phyloP scores from a whole-genome alignment of 306 rosid genomes.

The Hippophae tibetana region DNA sequence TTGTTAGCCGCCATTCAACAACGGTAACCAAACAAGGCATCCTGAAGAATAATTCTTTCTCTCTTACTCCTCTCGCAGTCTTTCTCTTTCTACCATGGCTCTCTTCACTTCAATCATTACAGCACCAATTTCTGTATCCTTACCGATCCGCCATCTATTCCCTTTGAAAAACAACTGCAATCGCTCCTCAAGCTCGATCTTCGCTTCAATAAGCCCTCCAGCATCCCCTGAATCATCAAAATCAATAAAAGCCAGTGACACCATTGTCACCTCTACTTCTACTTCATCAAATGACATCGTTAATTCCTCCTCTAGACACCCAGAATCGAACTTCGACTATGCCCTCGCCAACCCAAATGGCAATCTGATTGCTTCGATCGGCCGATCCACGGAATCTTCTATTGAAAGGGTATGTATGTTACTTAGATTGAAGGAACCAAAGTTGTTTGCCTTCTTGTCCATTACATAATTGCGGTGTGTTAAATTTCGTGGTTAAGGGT shows the following conservation, averaged over 20 bases:
- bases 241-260: constrained; percentile 8
- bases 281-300: constrained; percentile 30
- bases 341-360: constrained; percentile 37
- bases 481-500: background rate
- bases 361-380: constrained; percentile 29
- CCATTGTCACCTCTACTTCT: constrained; percentile 25
- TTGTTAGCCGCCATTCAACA: too few relatives aligned
- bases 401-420: constrained; percentile 64
- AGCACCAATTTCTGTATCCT: constrained; percentile 23
- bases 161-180: constrained; percentile 12
- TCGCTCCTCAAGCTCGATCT: constrained; percentile 13
- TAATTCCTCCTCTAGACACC: constrained; percentile 27
- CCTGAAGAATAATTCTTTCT: too few relatives aligned
- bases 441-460: background rate
- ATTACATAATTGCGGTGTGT: too few relatives aligned
- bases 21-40: too few relatives aligned
- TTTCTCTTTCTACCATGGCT: constrained; percentile 40
- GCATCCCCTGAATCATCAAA: constrained; percentile 46
- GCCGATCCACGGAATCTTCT: constrained; percentile 60
- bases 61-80: background rate
- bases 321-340: constrained; percentile 33
- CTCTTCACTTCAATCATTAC: constrained; percentile 36
- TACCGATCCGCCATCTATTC: constrained; percentile 15
- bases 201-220: constrained; percentile 50
- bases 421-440: background rate